Evolutionary conservation across 805 yeast genomes (phyloP), one percentile per base, ranked within the genome.

Genomic region (Candida germanica): DNA sequence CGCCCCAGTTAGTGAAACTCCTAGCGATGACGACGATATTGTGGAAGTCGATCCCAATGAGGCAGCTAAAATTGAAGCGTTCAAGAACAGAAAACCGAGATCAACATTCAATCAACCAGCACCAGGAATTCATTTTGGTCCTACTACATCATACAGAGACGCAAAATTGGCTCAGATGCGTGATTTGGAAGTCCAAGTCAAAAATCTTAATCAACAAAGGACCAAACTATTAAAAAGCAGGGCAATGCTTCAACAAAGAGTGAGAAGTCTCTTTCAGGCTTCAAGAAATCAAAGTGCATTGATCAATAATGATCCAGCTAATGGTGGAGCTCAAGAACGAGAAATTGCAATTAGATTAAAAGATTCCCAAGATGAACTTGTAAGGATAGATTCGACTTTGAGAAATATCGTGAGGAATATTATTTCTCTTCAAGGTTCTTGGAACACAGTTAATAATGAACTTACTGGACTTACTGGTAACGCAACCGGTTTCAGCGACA

Each of bases 21-120:
- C n/a, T n/a, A n/a, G n/a, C n/a, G n/a, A n/a, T n/a, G 55, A 50
- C 29, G 65, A 59, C 30, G 66, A 61, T 11, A 34, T 60, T 5
- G 48, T 54, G 16, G 52, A 56, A 12, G 41, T 60, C 5, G 55
- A 54, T 13, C 55, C 63, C 8, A 54, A 50, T 19, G 61, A 55
- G 36, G 65, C 64, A 8, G 51, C 51, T n/a, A 40, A 48, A 13
- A 37, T 42, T 4, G 51, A 51, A 2, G 49, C 42, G 7, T 59
- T 59, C 41, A 59, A 56, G 29, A 15, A 27, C 7, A 29, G 26
- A 8, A 26, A 6, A 16, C 15, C 11, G 16, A 18, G 13, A 5
- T 26, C 21, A 19, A 15, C 22, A 8, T 39, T 35, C 20, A 58
- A 59, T 35, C 39, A 44, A 32, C 64, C 64, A 3, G 62, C 53